Conservation (phyloP, 2,329 filamentous ascomycete genomes). For the Aspergillus sp. region DNA sequence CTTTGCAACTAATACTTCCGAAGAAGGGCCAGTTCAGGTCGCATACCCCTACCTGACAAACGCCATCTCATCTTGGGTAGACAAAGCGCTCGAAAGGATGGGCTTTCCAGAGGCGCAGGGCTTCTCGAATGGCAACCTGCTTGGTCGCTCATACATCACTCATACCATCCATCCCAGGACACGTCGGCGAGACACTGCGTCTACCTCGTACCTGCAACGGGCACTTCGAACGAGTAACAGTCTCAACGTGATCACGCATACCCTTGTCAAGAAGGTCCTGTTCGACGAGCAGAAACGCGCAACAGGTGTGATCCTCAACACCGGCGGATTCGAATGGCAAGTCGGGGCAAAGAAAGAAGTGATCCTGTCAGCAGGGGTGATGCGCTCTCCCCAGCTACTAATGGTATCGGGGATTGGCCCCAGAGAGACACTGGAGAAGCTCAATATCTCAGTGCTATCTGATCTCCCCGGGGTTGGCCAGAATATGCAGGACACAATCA, state of each 20-base stretch:
- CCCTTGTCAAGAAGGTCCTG: neutral
- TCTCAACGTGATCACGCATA: neutral
- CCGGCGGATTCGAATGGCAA: neutral
- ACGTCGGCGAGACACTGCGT: neutral
- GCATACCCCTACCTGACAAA: neutral
- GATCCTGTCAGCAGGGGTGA: slow-evolving; percentile 53
- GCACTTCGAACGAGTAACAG: neutral
- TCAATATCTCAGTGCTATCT: slow-evolving; percentile 27
- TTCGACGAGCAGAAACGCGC: neutral
- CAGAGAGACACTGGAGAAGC: slow-evolving; percentile 18
- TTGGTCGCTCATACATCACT: neutral
- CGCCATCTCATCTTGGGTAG: neutral
- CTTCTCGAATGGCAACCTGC: neutral
- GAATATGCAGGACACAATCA: slow-evolving; percentile 37
- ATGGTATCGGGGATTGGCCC: slow-evolving; percentile 55
- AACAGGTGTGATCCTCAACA: neutral
- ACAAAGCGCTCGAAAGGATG: neutral
- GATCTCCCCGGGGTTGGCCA: slow-evolving; percentile 38
- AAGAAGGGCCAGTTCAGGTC: neutral
- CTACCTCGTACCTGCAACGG: neutral
- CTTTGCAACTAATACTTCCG: neutral
- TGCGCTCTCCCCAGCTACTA: slow-evolving; percentile 56
- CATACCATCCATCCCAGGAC: neutral
- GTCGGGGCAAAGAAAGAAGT: slow-evolving; percentile 41
- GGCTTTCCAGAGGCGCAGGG: neutral